Evolutionary conservation across 371 early-diverging fungal species (phyloP).

Genomic region (Mucor velutinosus): DNA sequence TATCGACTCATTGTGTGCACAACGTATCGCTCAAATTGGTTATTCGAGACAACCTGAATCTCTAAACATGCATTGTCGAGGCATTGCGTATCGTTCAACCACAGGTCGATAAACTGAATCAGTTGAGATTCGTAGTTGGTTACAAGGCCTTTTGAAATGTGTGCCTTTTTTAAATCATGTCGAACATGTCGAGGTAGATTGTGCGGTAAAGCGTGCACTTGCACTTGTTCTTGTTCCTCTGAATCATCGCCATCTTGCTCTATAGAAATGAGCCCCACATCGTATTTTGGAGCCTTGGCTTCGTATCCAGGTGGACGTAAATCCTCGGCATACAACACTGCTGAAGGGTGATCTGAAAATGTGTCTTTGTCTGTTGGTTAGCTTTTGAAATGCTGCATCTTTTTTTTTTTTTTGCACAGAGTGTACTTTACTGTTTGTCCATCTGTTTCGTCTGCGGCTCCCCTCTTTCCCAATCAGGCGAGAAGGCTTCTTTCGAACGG

Average conservation of each 20-base stretch:
- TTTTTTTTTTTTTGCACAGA: not conserved
- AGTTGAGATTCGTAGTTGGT: conserved; percentile 30
- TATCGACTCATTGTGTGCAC: conserved; percentile 35
- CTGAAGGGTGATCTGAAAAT: conserved; percentile 39
- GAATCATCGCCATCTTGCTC: not conserved
- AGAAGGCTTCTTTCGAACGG: conserved; percentile 9
- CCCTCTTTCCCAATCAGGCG: conserved; percentile 37
- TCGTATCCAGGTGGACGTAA: conserved; percentile 37
- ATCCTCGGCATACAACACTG: conserved; percentile 39
- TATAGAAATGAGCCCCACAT: not conserved
- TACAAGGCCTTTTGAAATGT: conserved; percentile 33
- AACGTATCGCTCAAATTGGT: conserved; percentile 32
- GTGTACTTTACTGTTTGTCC: conserved; percentile 33
- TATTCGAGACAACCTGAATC: conserved; percentile 27
- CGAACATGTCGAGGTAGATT: conserved; percentile 20
- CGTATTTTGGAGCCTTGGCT: not conserved
- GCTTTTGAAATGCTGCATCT: not conserved
- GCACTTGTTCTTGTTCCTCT: not conserved
- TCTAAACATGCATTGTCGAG: conserved; percentile 15
- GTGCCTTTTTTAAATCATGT: conserved; percentile 27
- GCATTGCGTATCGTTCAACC: conserved; percentile 10
- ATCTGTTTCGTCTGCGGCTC: conserved; percentile 35
- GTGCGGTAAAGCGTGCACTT: not conserved
- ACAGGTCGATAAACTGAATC: conserved; percentile 22
- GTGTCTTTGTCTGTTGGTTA: conserved; percentile 19